Evolutionary conservation across 768 basidiomycete genomes (phyloP), one percentile per base, ranked within the genome.

Genomic region (Phlebiopsis gigantea): DNA sequence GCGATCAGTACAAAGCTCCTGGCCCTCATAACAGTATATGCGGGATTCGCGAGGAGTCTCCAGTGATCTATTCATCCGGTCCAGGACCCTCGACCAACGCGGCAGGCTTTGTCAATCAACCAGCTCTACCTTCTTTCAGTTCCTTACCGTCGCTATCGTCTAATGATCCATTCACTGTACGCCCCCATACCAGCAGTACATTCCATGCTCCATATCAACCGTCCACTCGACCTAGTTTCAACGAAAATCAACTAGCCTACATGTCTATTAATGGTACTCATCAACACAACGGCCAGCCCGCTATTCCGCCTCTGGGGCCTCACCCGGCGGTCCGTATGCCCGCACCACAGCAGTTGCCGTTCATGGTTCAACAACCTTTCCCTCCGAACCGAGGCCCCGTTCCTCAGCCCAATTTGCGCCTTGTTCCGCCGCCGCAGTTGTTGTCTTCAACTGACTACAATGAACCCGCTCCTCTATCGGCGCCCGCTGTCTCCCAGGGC

Each of bases 231-330:
- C 72, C 73, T 55, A 83, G 76, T 60, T 74, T 85, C 74, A 76
- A 73, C 55, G 81, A 83, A 57, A 73, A 69, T 30, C 80, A 83
- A 52, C 65, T 83, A 39, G 72, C 78, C 45, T 66, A 71, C 22
- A 61, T 77, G 63, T 12, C 55, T n/a, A 42, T 21, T 39, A 76
- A 77, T 61, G 70, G 71, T 46, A 58, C 71, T 50, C 67, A 48
- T 15, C 14, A 42, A 22, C 66, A 60, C 8, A 28, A 55, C 17
- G 21, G 44, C 17, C 56, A 57, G 10, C 26, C 46, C 57, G 31
- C 48, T 57, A 12, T 59, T 43, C 50, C 47, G 41, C 49, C 43
- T 47, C 47, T 43, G 15, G 46, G 44, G n/a, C 60, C 39, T 22
- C 29, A 25, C 10, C 28, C 52, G 39, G 17, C 28, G 15, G n/a